These are phyloP conservation scores for Ogataea angusta DNA, from an alignment of 805 yeast species.

Conservation along the genomic window DNA sequence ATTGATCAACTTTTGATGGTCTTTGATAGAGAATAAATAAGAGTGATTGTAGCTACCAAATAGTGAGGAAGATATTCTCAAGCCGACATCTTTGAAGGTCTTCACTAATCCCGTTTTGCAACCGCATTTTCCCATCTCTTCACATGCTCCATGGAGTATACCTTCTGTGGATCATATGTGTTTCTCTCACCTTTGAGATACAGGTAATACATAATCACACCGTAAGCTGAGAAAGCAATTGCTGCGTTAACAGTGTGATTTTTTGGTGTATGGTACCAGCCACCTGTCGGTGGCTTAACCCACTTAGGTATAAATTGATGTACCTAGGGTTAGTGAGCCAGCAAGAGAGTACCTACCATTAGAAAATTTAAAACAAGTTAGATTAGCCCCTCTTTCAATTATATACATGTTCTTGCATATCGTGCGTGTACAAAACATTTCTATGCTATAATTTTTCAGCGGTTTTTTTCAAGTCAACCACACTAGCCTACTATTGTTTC, in stretches of 20 bases:
- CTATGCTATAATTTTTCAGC: constrained; percentile 13
- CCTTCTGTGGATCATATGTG: constrained; percentile 34
- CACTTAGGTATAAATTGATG: constrained; percentile 29
- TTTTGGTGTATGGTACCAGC: constrained; percentile 53
- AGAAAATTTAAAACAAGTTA: background rate
- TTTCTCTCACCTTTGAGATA: constrained; percentile 38
- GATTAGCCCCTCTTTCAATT: constrained; percentile 1
- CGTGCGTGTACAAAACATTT: constrained; percentile 1
- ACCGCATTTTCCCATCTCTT: constrained; percentile 46
- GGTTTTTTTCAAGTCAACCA: constrained; percentile 4
- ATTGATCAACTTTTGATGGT: constrained; percentile 18
- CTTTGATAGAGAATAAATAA: no score
- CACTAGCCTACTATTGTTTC: background rate
- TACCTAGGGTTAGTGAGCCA: background rate
- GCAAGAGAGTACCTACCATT: background rate
- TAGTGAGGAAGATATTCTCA: no score
- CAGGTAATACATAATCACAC: constrained; percentile 32
- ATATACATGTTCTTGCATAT: background rate
- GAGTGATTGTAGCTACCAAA: no score
- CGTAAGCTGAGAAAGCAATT: constrained; percentile 39
- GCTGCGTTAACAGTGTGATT: constrained; percentile 46
- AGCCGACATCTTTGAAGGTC: no score
- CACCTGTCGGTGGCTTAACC: constrained; percentile 48
- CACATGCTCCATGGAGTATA: constrained; percentile 38
- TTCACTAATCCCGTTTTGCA: no score